A percentile compares a stretch with the other conserved stretches of the same genome.
Conservation (phyloP, 169 alveolate species). For the Eimeria brunetti region DNA sequence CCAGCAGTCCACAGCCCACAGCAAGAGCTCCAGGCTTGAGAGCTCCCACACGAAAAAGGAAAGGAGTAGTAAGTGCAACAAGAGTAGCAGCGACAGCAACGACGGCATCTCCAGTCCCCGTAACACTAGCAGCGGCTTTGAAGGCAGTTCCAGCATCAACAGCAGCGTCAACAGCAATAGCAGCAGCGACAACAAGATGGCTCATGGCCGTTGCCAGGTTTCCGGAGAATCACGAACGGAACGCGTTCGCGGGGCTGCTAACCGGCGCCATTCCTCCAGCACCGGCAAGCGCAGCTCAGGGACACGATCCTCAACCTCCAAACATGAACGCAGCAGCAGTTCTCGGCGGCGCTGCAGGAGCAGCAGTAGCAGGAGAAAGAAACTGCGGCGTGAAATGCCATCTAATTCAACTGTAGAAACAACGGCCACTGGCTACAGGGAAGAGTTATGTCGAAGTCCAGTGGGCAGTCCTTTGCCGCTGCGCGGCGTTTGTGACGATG, state of each 20-base stretch:
- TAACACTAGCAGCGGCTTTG: background rate
- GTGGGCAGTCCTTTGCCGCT: background rate
- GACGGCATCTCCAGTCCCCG: slow-evolving; percentile 12
- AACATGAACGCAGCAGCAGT: slow-evolving; percentile 30
- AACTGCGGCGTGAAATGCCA: slow-evolving; percentile 18
- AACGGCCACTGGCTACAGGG: background rate
- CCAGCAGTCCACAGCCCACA: slow-evolving; percentile 9
- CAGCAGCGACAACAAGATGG: background rate
- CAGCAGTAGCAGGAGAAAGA: slow-evolving; percentile 47
- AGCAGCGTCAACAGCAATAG: background rate
- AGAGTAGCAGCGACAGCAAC: slow-evolving; percentile 12
- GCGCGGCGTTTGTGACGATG: slow-evolving; percentile 23
- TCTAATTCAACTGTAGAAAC: background rate
- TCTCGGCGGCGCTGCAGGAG: slow-evolving; percentile 24
- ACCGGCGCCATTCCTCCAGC: slow-evolving; percentile 7
- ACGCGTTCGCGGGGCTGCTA: background rate
- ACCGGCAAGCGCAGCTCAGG: slow-evolving; percentile 28
- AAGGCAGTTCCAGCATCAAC: background rate
- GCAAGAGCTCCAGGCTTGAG: background rate
- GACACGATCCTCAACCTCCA: background rate
- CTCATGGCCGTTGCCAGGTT: background rate
- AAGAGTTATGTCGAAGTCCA: background rate
- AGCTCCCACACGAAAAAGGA: background rate
- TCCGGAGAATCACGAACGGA: background rate
- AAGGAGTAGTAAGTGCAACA: background rate